These are phyloP conservation scores for Epichloe sp. DNA, from an alignment of 2,329 filamentous ascomycete genomes.

Conservation along the genomic window DNA sequence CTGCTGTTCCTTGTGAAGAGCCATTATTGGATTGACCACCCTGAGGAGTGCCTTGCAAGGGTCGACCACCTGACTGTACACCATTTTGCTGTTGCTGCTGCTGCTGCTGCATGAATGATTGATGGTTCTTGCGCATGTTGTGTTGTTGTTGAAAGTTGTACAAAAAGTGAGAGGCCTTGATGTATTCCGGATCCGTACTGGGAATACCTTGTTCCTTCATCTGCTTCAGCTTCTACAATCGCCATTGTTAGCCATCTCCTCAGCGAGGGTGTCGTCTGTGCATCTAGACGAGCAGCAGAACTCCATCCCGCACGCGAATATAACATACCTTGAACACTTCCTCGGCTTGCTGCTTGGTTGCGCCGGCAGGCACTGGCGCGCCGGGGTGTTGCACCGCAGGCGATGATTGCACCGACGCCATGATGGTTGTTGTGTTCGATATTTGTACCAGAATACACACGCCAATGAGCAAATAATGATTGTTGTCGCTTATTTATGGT, in stretches of 20 bases:
- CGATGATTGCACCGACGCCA: conserved; percentile 70
- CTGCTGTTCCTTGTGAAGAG: conserved; percentile 23
- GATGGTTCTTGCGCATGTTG: conserved; percentile 36
- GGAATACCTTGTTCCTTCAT: conserved; percentile 80
- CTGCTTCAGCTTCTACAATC: conserved; percentile 63
- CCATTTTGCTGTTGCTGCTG: conserved; percentile 38
- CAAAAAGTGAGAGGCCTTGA: conserved; percentile 69
- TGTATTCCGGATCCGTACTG: conserved; percentile 71
- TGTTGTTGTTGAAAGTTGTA: conserved; percentile 56
- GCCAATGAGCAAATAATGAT: conserved; percentile 12
- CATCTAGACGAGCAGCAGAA: background rate
- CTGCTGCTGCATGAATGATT: conserved; percentile 27
- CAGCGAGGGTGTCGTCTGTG: background rate
- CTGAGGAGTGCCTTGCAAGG: conserved; percentile 24
- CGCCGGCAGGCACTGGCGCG: conserved; percentile 47
- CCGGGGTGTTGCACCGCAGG: conserved; percentile 55
- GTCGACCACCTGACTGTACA: conserved; percentile 24
- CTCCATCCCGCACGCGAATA: conserved; percentile 7
- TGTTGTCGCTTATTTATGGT: conserved; percentile 17
- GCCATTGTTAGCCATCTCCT: background rate
- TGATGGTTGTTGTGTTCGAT: conserved; percentile 27
- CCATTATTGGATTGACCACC: conserved; percentile 18
- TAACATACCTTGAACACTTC: conserved; percentile 57
- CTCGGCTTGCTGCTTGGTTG: conserved; percentile 67
- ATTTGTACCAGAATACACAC: conserved; percentile 9